Percentiles rank a stretch among this genome's conserved stretches.
These are phyloP conservation scores for Hypsizygus marmoreus DNA, from an alignment of 768 basidiomycete species.

Conservation along the genomic window DNA sequence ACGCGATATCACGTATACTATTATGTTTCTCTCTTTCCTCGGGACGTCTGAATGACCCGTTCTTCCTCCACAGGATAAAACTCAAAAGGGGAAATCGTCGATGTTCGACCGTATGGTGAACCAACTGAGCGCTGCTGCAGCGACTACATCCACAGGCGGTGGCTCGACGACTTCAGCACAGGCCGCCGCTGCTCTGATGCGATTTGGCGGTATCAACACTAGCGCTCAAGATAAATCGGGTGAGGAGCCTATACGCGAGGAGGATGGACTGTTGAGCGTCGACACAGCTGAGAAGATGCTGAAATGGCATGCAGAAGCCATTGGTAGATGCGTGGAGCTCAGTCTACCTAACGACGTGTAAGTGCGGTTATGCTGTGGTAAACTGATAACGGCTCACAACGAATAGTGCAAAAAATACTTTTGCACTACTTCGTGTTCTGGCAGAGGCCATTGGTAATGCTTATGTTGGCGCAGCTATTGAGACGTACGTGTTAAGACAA, in stretches of 20 bases:
- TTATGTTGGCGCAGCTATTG: slow-evolving; percentile 90
- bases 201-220: slow-evolving; percentile 80
- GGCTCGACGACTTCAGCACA: slow-evolving; percentile 73
- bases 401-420: slow-evolving; percentile 85
- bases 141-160: slow-evolving; percentile 59
- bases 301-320: slow-evolving; percentile 97
- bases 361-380: slow-evolving; percentile 30
- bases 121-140: slow-evolving; percentile 78
- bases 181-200: slow-evolving; percentile 86
- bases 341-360: slow-evolving; percentile 83
- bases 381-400: slow-evolving; percentile 3
- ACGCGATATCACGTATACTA: slow-evolving; percentile 84
- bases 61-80: slow-evolving; percentile 45
- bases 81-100: slow-evolving; percentile 69
- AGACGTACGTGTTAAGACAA: slow-evolving; percentile 65
- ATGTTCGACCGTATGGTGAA: slow-evolving; percentile 93
- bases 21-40: not conserved
- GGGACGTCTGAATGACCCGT: slow-evolving; percentile 14
- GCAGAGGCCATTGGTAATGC: slow-evolving; percentile 81
- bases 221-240: slow-evolving; percentile 48
- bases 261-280: slow-evolving; percentile 80
- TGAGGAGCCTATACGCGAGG: slow-evolving; percentile 76
- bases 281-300: slow-evolving; percentile 87
- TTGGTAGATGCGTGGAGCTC: slow-evolving; percentile 92
- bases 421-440: slow-evolving; percentile 79